A percentile compares a stretch with the other conserved stretches of the same genome.
Conservation (phyloP, 495 filamentous ascomycete species). For the Letharia columbiana region DNA sequence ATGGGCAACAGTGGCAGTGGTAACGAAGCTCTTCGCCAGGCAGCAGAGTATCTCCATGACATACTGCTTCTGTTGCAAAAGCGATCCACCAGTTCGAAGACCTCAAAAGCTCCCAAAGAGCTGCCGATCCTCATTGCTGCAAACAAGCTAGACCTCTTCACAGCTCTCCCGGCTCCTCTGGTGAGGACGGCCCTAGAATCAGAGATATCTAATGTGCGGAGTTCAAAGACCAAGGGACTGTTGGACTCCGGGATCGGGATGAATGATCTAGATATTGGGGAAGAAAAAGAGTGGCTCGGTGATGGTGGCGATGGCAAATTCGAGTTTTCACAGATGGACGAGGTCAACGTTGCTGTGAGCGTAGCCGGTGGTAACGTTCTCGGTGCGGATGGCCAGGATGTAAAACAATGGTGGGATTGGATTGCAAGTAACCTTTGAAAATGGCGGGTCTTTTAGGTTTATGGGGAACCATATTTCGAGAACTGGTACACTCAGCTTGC, state of each 20-base stretch:
- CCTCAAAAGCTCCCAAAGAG: constrained; percentile 49
- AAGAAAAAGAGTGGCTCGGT: constrained; percentile 75
- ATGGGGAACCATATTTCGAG: not conserved
- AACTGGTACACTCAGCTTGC: not conserved
- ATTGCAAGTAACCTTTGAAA: constrained; percentile 52
- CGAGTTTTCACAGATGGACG: constrained; percentile 69
- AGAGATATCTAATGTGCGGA: constrained; percentile 73
- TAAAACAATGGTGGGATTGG: constrained; percentile 85
- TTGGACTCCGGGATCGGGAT: constrained; percentile 62
- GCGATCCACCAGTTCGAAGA: constrained; percentile 49
- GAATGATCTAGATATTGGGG: constrained; percentile 48
- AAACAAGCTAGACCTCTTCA: constrained; percentile 95
- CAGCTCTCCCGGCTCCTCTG: constrained; percentile 71
- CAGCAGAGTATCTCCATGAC: constrained; percentile 79
- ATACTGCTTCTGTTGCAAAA: constrained; percentile 73
- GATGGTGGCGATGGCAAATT: constrained; percentile 69
- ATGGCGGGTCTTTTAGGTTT: not conserved
- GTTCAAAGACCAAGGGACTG: constrained; percentile 68
- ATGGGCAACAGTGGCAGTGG: constrained; percentile 23
- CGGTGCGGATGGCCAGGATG: constrained; percentile 57
- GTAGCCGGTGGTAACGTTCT: constrained; percentile 71
- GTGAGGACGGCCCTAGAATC: constrained; percentile 68
- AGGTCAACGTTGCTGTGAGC: constrained; percentile 69
- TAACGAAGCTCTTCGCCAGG: constrained; percentile 44
- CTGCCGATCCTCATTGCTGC: constrained; percentile 76